Base-by-base conservation (phyloP, 2,329 filamentous ascomycete species). In the Scedosporium minutisporum region DNA sequence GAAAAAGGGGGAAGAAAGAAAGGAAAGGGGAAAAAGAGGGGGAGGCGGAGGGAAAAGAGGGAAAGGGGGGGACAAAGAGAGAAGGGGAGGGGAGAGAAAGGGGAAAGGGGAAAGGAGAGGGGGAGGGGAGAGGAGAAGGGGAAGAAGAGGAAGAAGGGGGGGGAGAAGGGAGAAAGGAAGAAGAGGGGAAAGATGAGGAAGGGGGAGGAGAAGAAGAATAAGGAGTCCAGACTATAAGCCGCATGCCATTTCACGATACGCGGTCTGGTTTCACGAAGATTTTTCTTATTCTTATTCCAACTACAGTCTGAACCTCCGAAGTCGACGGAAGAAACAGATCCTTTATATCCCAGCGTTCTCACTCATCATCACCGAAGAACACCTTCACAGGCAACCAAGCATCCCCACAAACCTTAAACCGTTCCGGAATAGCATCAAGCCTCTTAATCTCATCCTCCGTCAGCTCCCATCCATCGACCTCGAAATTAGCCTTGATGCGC, bases 311-410 rank as follows among this genome's bases (percentile, higher is more conserved):
- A 16, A 14, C 21, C 33, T 51, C 6, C 18, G 48, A 10, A 21
- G n/a, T 14, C 16, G 7, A 29, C 10, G 9, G 9, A 18, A 10
- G 12, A 38, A 14, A 12, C 12, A 38, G 33, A 38, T 1, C 33
- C 33, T 38, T 10, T 38, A n/a, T n/a, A n/a, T n/a, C n/a, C 10
- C 57, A 41, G 18, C 41, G 21, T 21, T 25, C 10, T 69, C 85
- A 92, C 78, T 93, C 89, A 70, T 92, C 88, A 69, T 93, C 89
- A 6, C 88, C 89, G 71, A 91, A 91, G 81, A 95, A 95, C 42
- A 93, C 89, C 80, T 87, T 88, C 65, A 89, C 75, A 0, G 89
- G 90, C 69, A 91, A 71, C 87, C 88, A 93, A 29, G 71, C 75
- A 71, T 93, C 91, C 42, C 82, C 82, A 71, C 89, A 95, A 65